phyloP scores from a whole-genome alignment of 257 asterid genomes.

The Solanum tarapatanum region DNA sequence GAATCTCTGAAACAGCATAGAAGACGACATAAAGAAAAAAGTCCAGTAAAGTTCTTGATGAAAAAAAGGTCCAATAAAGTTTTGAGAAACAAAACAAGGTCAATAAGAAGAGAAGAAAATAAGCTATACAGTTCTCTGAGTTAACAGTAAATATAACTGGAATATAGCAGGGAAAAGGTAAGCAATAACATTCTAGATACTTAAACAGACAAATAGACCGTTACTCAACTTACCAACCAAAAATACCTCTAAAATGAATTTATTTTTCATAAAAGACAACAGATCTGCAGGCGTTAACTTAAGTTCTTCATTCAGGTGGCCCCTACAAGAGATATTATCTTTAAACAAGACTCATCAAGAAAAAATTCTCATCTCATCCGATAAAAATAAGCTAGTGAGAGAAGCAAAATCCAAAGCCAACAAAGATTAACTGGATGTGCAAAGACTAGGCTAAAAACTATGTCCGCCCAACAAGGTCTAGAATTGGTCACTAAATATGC shows the following conservation, averaged over 20 bases:
- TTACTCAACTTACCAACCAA: background rate
- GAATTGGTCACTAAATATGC: background rate
- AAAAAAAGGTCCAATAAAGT: background rate
- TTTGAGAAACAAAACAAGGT: background rate
- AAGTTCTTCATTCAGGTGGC: background rate
- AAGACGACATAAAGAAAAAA: background rate
- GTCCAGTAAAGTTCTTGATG: background rate
- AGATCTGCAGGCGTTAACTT: background rate
- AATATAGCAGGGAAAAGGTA: background rate
- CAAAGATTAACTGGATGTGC: background rate
- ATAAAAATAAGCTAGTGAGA: background rate
- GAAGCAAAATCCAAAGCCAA: background rate
- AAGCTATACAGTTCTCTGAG: background rate
- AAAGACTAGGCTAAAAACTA: background rate
- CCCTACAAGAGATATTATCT: background rate
- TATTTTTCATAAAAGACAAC: background rate
- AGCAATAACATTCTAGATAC: background rate
- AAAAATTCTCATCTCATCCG: background rate
- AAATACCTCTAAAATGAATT: background rate
- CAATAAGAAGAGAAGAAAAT: background rate
- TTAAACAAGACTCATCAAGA: background rate
- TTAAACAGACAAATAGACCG: background rate
- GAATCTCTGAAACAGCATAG: constrained; percentile 40
- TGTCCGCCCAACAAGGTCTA: background rate
- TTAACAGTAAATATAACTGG: background rate